Base-by-base conservation (phyloP, 2,329 filamentous ascomycete species). In the Colletotrichum sp. region DNA sequence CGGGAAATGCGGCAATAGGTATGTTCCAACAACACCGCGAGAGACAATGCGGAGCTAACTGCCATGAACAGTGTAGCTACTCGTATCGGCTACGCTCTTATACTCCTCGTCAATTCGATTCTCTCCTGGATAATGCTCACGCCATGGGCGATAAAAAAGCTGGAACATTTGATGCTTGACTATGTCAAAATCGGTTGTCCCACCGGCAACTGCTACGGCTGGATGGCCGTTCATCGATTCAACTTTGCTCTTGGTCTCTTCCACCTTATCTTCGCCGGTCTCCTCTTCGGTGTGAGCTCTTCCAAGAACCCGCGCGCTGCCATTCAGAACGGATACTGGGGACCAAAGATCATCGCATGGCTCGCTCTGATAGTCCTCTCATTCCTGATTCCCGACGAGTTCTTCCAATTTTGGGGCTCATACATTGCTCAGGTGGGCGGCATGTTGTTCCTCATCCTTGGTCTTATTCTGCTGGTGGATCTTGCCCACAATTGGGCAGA, bases 101-200 rank as follows among this genome's bases (percentile, higher is more conserved):
- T 99, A 78, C 94, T 99, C 71, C 93, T 99, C 79, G 87, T 99
- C 85, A 99, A 99, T 90, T 98, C 96, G 75, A 98, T 99, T 78
- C 85, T 99, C 67, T 96, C 97, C 43, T 99, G 97, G 97, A 95
- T 99, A 80, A 98, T 99, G 95, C 95, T 99, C 87, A 99, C 97
- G 26, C 95, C 96, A 69, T 99, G 97, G 97, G 97, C 97, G 39
- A 95, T 99, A 83, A 95, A 98, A 82, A 99, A 99, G 84, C 90
- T 99, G 7, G 93, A 99, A 86, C 92, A 98, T 78, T 89, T 99
- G 71, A 97, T 95, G 15, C 90, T 99, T 79, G 96, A 99, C 86
- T 99, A 98, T 83, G 96, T 99, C 88, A 96, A 95, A 81, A 98
- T 99, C 82, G 94, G 94, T 82, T 99, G 97, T 84, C 93, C 95